Conservation (phyloP, 306 rosid species). For the Lithocarpus polystachyus region DNA sequence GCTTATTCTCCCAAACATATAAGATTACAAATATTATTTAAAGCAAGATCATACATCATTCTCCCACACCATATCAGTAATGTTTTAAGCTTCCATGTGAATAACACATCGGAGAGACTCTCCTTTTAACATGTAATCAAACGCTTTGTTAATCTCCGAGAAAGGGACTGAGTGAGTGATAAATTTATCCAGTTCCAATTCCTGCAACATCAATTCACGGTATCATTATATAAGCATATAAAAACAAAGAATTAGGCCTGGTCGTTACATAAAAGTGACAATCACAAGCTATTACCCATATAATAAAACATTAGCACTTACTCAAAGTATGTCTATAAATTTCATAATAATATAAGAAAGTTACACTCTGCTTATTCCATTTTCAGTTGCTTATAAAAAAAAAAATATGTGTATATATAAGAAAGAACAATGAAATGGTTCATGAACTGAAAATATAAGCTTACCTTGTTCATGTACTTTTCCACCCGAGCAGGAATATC, state of each 20-base stretch:
- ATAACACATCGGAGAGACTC: constrained; percentile 58
- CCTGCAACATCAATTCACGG: not conserved
- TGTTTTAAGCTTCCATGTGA: not conserved
- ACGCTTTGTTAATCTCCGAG: constrained; percentile 75
- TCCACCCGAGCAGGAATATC: constrained; percentile 81
- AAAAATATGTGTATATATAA: too few relatives aligned
- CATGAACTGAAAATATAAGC: not conserved
- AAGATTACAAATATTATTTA: too few relatives aligned
- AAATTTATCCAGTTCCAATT: constrained; percentile 55
- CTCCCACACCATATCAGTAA: too few relatives aligned
- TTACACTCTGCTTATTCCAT: too few relatives aligned
- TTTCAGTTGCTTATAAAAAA: too few relatives aligned
- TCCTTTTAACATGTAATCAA: constrained; percentile 68
- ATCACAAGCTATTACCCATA: not conserved
- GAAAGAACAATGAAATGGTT: not conserved
- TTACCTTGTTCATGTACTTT: constrained; percentile 61
- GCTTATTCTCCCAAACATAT: not conserved
- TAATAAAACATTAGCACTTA: not conserved
- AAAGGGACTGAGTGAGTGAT: constrained; percentile 66
- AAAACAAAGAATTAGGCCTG: not conserved
- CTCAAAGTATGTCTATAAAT: too few relatives aligned
- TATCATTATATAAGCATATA: not conserved
- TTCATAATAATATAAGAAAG: too few relatives aligned
- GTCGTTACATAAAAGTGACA: not conserved
- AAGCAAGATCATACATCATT: too few relatives aligned